Evolutionary conservation across 495 filamentous ascomycete genomes (phyloP).

Genomic region (Saxispiralis lemnorum): DNA sequence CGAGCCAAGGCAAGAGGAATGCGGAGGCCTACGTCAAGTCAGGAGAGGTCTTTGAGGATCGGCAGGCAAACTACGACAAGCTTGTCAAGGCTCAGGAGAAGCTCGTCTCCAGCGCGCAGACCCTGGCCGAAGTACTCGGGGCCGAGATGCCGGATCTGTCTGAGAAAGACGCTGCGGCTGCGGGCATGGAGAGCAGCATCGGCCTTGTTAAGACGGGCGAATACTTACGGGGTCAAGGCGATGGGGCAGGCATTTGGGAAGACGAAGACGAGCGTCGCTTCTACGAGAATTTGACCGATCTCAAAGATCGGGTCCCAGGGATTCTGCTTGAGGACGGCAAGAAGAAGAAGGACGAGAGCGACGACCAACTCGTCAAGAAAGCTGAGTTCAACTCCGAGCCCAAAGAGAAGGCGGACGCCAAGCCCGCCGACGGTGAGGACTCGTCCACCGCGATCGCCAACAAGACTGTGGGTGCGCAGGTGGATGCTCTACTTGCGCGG

Average conservation of each 20-base stretch:
- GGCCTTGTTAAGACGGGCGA: constrained; percentile 89
- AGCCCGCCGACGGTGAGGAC: constrained; percentile 48
- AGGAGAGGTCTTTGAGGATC: constrained; percentile 95
- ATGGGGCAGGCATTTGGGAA: constrained; percentile 96
- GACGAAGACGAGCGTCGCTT: constrained; percentile 95
- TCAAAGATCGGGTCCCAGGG: constrained; percentile 86
- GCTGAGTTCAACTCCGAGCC: constrained; percentile 26
- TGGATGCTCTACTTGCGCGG: constrained; percentile 74
- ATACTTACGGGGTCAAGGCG: constrained; percentile 73
- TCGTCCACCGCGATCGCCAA: constrained; percentile 87
- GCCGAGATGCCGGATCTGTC: constrained; percentile 89
- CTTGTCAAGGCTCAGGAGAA: constrained; percentile 81
- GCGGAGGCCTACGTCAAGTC: constrained; percentile 97
- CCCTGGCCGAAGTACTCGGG: constrained; percentile 70
- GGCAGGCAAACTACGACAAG: constrained; percentile 89
- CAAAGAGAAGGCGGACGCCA: constrained; percentile 33
- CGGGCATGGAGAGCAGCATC: constrained; percentile 53
- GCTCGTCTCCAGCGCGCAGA: constrained; percentile 75
- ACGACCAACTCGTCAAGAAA: constrained; percentile 29
- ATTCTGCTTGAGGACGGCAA: constrained; percentile 87
- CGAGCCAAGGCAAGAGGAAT: constrained; percentile 72
- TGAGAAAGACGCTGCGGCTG: constrained; percentile 54
- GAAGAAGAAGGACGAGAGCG: constrained; percentile 66
- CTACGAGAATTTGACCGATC: constrained; percentile 88
- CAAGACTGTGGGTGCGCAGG: constrained; percentile 92